Base-by-base conservation (phyloP, 148 eudicot genomes). In the Nepenthes gracilis region DNA sequence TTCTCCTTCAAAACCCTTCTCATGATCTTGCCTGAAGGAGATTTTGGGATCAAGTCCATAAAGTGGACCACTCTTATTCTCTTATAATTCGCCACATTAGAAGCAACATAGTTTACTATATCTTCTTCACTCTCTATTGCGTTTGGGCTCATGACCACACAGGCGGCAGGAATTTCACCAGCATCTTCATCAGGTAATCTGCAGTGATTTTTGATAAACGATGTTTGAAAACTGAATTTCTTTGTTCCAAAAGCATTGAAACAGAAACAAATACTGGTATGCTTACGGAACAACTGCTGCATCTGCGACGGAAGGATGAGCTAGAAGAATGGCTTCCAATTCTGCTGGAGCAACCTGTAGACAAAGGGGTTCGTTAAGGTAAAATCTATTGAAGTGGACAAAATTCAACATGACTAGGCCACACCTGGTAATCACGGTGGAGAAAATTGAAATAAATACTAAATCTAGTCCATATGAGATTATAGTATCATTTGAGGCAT, bases 291-390 rank as follows among this genome's bases (percentile, higher is more conserved):
- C 70, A 12, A 88, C 99, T 15, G 95, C 99, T 9, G 85, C 95
- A 68, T 93, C 99, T 64, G 73, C 82, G 15, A 93, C 77, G 1
- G 88, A 86, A 47, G 88, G 85, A 68, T 93, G 96, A 6, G 85
- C 66, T 1, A 93, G 81, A 51, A 93, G 94, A 54, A 93, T 79
- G 47, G 86, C 90, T 70, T 93, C 99, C 53, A 93, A 49, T 72
- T 93, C 96, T 62, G 99, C 99, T 2, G 96, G 96, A 69, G 99
- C 96, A 62, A 93, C 96, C 98, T 92, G 73, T 52, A 43, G 52
- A 58, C 33, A 15, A 45, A 67, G 5, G 12, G 6, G 8, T 34
- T 8, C 10, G 23, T 34, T 34, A n/a, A 50, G 12, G 12, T 1
- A 12, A 32, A 6, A 64, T 2, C 32, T 10, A 23, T 23, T 23